Conservation (phyloP, 2,329 filamentous ascomycete genomes). For the Dactylellina parvicollis region DNA sequence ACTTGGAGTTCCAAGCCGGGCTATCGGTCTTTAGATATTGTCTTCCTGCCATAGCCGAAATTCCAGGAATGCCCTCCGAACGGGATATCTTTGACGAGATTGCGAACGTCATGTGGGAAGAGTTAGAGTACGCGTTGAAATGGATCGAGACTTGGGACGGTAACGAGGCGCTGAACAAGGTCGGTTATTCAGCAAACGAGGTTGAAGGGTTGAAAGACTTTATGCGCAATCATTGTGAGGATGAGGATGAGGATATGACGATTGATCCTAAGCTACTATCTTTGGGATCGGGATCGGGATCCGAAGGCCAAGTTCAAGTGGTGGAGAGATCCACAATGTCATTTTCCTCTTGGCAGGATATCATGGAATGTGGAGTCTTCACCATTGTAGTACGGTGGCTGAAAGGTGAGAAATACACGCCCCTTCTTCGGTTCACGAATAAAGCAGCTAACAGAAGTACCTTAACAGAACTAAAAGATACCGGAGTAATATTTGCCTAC, state of each 20-base stretch:
- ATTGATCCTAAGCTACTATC: constrained; percentile 44
- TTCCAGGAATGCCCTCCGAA: constrained; percentile 41
- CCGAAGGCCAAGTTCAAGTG: background rate
- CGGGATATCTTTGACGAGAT: constrained; percentile 53
- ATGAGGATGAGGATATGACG: constrained; percentile 18
- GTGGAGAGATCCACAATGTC: background rate
- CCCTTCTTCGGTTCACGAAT: background rate
- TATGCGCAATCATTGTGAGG: constrained; percentile 41
- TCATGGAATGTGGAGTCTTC: constrained; percentile 44
- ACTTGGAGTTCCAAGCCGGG: constrained; percentile 46
- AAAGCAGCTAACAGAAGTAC: constrained; percentile 1
- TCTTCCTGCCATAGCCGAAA: constrained; percentile 36
- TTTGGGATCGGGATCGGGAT: constrained; percentile 5
- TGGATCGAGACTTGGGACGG: constrained; percentile 53
- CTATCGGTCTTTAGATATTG: constrained; percentile 40
- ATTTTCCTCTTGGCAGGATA: constrained; percentile 38
- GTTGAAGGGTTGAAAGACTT: constrained; percentile 46
- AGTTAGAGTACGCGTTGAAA: constrained; percentile 46
- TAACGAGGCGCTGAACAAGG: constrained; percentile 42
- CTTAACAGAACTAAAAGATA: constrained; percentile 41
- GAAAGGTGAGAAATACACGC: constrained; percentile 24
- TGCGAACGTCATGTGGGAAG: constrained; percentile 49
- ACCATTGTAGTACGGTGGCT: constrained; percentile 45
- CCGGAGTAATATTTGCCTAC: constrained; percentile 52
- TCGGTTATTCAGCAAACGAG: constrained; percentile 33